Evolutionary conservation across 2,329 filamentous ascomycete species (phyloP), one percentile per base, ranked within the genome.

Genomic region (Tolypocladium tropicale): DNA sequence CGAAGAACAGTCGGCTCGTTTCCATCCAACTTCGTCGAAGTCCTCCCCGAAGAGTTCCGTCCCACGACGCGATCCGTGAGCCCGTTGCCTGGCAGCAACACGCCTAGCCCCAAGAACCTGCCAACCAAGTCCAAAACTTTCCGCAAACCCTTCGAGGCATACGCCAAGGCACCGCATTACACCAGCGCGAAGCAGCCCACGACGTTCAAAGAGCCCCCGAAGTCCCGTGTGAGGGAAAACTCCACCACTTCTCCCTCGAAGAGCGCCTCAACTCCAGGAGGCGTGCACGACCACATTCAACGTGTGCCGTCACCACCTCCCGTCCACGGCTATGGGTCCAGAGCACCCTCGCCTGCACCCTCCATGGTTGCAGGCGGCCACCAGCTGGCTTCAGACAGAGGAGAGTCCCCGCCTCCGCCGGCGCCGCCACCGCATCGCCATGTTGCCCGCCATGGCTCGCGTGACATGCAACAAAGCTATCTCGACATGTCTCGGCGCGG

Each of bases 21-120:
- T 67, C 94, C 94, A 0, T 96, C 92, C 66, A 99, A 99, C 74
- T 99, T 99, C 68, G 94, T 99, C 68, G 84, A 95, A 69, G 81
- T 99, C 6, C 80, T 99, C 34, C 88, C 89, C 55, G 84, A 94
- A 58, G 83, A 85, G 69, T 97, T 95, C 69, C 85, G 89, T 56
- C 94, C 94, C 16, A 83, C 85, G 64, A 78, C 77, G 48, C 76
- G 85, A 67, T 78, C 81, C 33, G 77, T 76, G 54, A 85, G 82
- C 63, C 81, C 82, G 1, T 72, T 90, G 72, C 75, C 84, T 60
- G 74, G 62, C 59, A 79, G 76, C 62, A 78, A 76, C 64, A 76
- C 80, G 1, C 78, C 81, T 49, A 80, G 78, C 57, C 77, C 82
- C 51, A 76, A 73, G 57, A 78, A 76, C 62, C 76, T 76, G 28